Base-by-base conservation (phyloP, 1,284 basidiomycete species). In the Cutaneotrichosporon curvatum region DNA sequence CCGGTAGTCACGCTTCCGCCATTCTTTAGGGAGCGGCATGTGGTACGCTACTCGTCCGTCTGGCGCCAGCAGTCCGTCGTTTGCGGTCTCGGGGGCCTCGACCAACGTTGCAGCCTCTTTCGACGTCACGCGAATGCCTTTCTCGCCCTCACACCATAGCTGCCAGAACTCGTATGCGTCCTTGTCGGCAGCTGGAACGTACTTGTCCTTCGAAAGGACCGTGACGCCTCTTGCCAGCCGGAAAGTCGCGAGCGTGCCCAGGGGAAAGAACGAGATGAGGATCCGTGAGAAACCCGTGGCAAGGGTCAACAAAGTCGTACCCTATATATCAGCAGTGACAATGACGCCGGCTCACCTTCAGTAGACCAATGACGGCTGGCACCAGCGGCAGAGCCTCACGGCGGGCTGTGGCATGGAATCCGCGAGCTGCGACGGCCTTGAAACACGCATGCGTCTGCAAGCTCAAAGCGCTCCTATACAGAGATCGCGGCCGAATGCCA, bases 301-400 rank as follows among this genome's bases (percentile, higher is more conserved):
- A 12, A 55, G 36, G 0, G 67, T 58, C n/a, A 71, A 52, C 10
- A 67, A 22, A 5, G 74, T 70, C 2, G 78, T 76, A 5, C 76
- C 71, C 79, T 81, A 44, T 32, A 10, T 15, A 45, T 44, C 30
- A 52, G 43, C 40, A 4, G 32, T 32, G 19, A 25, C 16, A 15
- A 2, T 20, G 4, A 8, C 11, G 15, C 25, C 25, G 4, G 43
- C 60, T 45, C 39, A 70, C 70, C 53, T 72, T 72, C 20, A 72
- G 44, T 2, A 72, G 42, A 2, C 58, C 64, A 4, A 63, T 49
- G 1, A 59, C 45, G 2, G 60, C 68, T 4, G 68, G 66, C 9
- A 72, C 50, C 0, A 71, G 54, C 0, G 70, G 69, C 21, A 71
- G 51, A 14, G 68, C 70, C 23, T 66, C 50, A 12, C 67, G 48